These are phyloP conservation scores for Cutaneotrichosporon daszewskae DNA, from an alignment of 1,284 basidiomycete species.

Conservation along the genomic window DNA sequence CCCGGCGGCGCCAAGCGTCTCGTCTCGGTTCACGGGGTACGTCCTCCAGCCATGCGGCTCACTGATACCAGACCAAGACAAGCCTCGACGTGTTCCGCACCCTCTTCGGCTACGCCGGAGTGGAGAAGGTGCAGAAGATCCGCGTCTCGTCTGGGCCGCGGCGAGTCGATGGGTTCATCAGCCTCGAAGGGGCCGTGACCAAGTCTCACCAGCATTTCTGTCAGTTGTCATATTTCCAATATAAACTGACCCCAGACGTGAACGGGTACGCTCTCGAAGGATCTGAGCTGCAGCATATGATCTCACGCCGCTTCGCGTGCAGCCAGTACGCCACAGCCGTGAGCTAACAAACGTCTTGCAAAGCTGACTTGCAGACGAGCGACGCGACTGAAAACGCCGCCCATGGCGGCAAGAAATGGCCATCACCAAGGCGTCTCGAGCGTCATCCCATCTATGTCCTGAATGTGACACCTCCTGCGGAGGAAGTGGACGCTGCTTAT, in stretches of 20 bases:
- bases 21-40: slow-evolving; percentile 52
- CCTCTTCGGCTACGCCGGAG: slow-evolving; percentile 30
- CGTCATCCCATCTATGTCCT: slow-evolving; percentile 74
- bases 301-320: slow-evolving; percentile 59
- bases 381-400: slow-evolving; percentile 8
- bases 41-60: slow-evolving; percentile 12
- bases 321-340: slow-evolving; percentile 28
- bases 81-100: slow-evolving; percentile 25
- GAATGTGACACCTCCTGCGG: slow-evolving; percentile 60
- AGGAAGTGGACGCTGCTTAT: slow-evolving; percentile 66
- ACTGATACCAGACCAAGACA: slow-evolving; percentile 11
- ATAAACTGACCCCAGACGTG: slow-evolving; percentile 55
- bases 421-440: slow-evolving; percentile 65
- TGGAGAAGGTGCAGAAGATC: slow-evolving; percentile 59
- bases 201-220: slow-evolving; percentile 79
- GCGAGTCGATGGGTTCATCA: slow-evolving; percentile 70
- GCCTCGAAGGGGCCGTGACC: slow-evolving; percentile 64
- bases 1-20: slow-evolving; percentile 19
- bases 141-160: slow-evolving; percentile 53
- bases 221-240: slow-evolving; percentile 45
- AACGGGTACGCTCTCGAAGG: slow-evolving; percentile 67
- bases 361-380: slow-evolving; percentile 42
- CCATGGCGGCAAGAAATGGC: slow-evolving; percentile 43
- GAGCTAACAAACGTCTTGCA: not conserved
- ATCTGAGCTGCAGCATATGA: slow-evolving; percentile 60